Conservation (phyloP, 2,329 filamentous ascomycete genomes). For the Colletotrichum sp. region DNA sequence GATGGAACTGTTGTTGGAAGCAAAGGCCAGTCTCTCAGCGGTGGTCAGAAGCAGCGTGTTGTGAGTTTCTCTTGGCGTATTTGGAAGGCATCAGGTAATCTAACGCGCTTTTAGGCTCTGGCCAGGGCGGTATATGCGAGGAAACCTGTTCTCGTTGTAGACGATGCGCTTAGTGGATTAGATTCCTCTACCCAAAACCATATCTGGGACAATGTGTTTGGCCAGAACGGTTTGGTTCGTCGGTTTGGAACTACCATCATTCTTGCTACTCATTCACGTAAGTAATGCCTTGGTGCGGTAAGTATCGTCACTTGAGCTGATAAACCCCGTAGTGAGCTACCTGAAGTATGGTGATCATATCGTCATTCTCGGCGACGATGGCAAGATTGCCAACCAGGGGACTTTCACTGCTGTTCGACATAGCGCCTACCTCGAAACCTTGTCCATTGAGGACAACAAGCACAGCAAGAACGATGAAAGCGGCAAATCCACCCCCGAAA, state of each 20-base stretch:
- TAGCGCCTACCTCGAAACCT: neutral
- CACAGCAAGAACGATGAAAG: neutral
- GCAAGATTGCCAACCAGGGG: neutral
- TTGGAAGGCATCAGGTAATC: neutral
- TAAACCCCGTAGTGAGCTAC: neutral
- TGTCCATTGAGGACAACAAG: neutral
- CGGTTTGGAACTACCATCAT: constrained; percentile 32
- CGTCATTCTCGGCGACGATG: neutral
- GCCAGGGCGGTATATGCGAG: constrained; percentile 37
- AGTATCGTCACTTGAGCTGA: neutral
- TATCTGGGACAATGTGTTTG: constrained; percentile 44
- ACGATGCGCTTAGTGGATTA: constrained; percentile 44
- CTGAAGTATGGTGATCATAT: neutral
- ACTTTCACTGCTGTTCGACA: neutral
- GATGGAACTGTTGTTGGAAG: constrained; percentile 31
- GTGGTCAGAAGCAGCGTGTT: constrained; percentile 38
- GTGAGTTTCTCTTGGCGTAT: constrained; percentile 22
- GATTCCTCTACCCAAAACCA: constrained; percentile 45
- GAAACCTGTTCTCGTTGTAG: constrained; percentile 38
- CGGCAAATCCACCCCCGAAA: neutral
- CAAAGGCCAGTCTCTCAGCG: constrained; percentile 37
- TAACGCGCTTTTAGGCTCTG: constrained; percentile 26
- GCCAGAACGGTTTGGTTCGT: constrained; percentile 36
- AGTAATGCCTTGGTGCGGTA: neutral
- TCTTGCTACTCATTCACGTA: constrained; percentile 38